Base-by-base conservation (phyloP, 2,329 filamentous ascomycete genomes). In the Acrodontium crateriforme region DNA sequence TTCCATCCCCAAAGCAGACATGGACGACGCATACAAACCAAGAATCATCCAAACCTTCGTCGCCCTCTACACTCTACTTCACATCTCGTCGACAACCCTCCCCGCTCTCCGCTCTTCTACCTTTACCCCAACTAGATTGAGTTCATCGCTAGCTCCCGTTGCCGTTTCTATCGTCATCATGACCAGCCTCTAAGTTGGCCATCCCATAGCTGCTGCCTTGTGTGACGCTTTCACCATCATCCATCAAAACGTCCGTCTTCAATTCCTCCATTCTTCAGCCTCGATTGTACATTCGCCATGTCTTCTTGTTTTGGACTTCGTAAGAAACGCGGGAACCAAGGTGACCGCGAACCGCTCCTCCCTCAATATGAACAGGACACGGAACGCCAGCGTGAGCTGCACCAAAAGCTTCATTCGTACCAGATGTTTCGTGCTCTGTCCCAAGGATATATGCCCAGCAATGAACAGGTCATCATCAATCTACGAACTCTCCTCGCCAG, bases 361-460 rank as follows among this genome's bases (percentile, higher is more conserved):
- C 80, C 84, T 32, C 76, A 74, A 45, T 89, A 89, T 63, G 65
- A 74, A 45, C 78, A 91, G 53, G 81, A 89, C 45, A 92, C 85
- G 1, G 59, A 65, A 17, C 60, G 85, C 29, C 81, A 93, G 65
- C 67, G 74, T 25, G 65, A 74, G 44, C 67, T 92, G 33, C 81
- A 87, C 47, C 74, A 87, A 54, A 94, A 93, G 63, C 69, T 95
- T 35, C 87, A 93, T 57, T 77, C 77, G 15, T 94, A 93, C 50
- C 83, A 93, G 62, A 92, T 93, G 78, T 52, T 84, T 16, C 71
- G 80, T 29, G 87, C 87, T 30, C 53, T 94, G 7, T 70, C 71
- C 2, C 71, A 81, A 46, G 87, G 87, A 5, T 94, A 75, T 55
- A 85, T 95, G 78, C 87, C 87, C 25, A 89, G 82, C 5, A 94